Evolutionary conservation across 179 eudicot genomes (phyloP), one percentile per base, ranked within the genome.

Genomic region (Beta macrorhiza): DNA sequence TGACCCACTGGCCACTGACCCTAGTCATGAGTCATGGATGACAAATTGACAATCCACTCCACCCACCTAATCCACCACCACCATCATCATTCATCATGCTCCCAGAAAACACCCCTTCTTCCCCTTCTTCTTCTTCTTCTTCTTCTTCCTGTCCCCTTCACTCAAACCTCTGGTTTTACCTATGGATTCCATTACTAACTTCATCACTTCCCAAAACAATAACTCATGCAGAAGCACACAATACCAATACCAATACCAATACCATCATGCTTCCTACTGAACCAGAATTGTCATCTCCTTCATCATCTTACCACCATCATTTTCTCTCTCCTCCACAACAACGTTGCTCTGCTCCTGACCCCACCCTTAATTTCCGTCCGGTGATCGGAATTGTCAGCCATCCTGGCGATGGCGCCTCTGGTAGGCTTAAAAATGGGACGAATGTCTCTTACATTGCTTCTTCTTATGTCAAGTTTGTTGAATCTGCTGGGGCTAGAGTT

Each of bases 321-420:
- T 37, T 67, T 11, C 55, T 55, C 1, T 44, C 63, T 37, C 45
- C 84, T 19, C 45, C 79, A 19, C 22, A 1, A 32, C 16, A 4
- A 74, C 9, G 20, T 13, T 95, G 98, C 77, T 86, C 90, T 3
- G 79, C 88, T 22, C 85, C 87, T 19, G 92, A 95, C 37, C 85
- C 94, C 7, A 82, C 82, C 57, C 91, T 91, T 53, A 90, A 91
- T 79, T 91, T 72, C 83, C 86, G 98, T 22, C 98, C 99, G 61
- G 91, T 95, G 12, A 93, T 95, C 76, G 99, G 99, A 16, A 93
- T 95, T 6, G 32, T 95, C 0, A 87, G 83, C 58, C 99, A 95
- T 78, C 99, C 99, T 0, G 99, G 98, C n/a, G 99, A 93, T 47
- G 99, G 99, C 0, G 98, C 98, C 25, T 92, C 99, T 56, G 99